phyloP scores from a whole-genome alignment of 1,139 yeast genomes.

The Candida frijolesensis region DNA sequence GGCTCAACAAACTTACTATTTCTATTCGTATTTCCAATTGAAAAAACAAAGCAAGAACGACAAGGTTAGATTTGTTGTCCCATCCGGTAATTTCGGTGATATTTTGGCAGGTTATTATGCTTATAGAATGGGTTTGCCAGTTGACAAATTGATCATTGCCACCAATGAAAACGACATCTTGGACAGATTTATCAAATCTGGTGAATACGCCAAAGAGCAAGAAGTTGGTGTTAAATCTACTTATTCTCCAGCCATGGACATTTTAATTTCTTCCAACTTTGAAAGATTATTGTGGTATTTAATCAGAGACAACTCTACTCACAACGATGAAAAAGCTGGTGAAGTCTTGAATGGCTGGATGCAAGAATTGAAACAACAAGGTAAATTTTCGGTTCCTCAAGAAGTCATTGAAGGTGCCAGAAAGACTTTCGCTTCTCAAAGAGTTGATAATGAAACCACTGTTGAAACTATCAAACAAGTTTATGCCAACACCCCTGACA shows the following conservation, averaged over 20 bases:
- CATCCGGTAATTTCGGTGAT: conserved; percentile 98
- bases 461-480: conserved; percentile 70
- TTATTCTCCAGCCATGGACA: conserved; percentile 98
- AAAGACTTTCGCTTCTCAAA: conserved; percentile 71
- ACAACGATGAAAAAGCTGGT: conserved; percentile 74
- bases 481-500: conserved; percentile 60
- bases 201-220: conserved; percentile 72
- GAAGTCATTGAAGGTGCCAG: conserved; percentile 68
- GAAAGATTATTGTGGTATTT: conserved; percentile 96
- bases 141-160: conserved; percentile 84
- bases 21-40: conserved; percentile 84
- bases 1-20: conserved; percentile 96
- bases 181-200: conserved; percentile 86
- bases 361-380: conserved; percentile 71
- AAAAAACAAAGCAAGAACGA: conserved; percentile 39
- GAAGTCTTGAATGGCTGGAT: conserved; percentile 73
- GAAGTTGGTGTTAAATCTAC: conserved; percentile 76
- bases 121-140: conserved; percentile 91
- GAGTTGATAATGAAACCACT: conserved; percentile 79
- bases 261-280: conserved; percentile 89
- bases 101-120: conserved; percentile 96
- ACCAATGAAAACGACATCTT: conserved; percentile 94
- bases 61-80: conserved; percentile 84
- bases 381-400: conserved; percentile 72
- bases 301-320: conserved; percentile 66